phyloP scores from a whole-genome alignment of 139 green algal genomes.

The Tetradesmus lagerheimii region DNA sequence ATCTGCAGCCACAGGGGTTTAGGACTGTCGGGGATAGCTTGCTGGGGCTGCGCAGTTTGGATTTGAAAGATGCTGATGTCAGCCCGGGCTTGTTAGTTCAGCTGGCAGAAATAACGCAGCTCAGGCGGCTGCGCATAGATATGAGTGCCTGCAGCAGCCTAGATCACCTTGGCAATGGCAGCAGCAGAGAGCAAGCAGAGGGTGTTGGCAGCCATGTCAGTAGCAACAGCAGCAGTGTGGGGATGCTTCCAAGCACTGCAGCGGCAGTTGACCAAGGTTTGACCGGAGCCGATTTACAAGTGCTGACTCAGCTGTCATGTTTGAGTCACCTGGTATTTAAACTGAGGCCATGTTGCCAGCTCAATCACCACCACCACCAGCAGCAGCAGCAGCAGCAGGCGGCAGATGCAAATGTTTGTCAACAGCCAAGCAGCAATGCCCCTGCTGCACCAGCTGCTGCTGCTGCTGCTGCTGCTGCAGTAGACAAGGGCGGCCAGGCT shows the following conservation, averaged over 20 bases:
- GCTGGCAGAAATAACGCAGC: neutral
- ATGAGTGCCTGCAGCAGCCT: neutral
- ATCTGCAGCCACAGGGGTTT: neutral
- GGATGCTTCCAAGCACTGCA: neutral
- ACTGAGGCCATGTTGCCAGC: neutral
- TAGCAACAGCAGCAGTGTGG: neutral
- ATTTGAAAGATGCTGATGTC: neutral
- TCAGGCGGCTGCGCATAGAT: neutral
- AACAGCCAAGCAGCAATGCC: neutral
- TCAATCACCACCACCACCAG: neutral
- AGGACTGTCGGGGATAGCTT: neutral
- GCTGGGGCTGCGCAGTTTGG: neutral
- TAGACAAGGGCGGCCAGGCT: neutral
- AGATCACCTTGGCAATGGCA: neutral
- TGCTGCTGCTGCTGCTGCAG: neutral
- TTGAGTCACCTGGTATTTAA: neutral
- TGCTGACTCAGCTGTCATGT: neutral
- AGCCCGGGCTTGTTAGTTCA: neutral
- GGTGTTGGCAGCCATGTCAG: neutral
- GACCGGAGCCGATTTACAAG: neutral
- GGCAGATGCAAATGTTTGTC: no score
- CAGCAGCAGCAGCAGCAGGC: neutral
- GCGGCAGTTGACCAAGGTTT: neutral
- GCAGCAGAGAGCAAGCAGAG: neutral
- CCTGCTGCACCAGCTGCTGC: neutral